A percentile compares a stretch with the other conserved stretches of the same genome.
These are phyloP conservation scores for Peronosclerospora sorghi DNA, from an alignment of 352 stramenopile genomes.

Conservation along the genomic window DNA sequence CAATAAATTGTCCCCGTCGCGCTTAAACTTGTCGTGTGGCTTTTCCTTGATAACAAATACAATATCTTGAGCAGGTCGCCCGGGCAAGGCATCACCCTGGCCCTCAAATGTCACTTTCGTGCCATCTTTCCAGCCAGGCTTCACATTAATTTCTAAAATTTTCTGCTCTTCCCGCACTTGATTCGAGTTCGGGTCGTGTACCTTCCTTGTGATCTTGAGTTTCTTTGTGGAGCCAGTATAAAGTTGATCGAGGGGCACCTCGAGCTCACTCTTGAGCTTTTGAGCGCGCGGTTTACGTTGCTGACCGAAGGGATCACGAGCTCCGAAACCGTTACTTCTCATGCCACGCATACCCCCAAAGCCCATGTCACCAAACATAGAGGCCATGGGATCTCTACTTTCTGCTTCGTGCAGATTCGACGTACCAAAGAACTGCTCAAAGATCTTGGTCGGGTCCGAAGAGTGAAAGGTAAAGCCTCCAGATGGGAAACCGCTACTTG, in stretches of 20 bases:
- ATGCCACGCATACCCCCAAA: constrained; percentile 44
- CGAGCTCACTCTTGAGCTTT: constrained; percentile 75
- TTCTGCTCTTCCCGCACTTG: constrained; percentile 91
- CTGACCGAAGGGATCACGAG: constrained; percentile 32
- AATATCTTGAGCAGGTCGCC: constrained; percentile 89
- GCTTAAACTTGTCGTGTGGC: constrained; percentile 86
- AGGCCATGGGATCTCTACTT: constrained; percentile 50
- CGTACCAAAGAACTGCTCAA: constrained; percentile 86
- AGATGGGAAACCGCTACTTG: constrained; percentile 48
- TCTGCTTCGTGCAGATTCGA: constrained; percentile 72
- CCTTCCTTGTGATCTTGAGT: constrained; percentile 93
- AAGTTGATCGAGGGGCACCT: constrained; percentile 87
- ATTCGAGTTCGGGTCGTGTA: constrained; percentile 58
- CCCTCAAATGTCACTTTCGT: constrained; percentile 95
- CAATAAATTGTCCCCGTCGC: constrained; percentile 91
- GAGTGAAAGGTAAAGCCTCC: constrained; percentile 64
- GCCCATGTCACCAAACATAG: constrained; percentile 53
- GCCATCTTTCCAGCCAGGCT: constrained; percentile 94
- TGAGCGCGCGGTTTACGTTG: constrained; percentile 25
- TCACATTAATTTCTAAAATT: constrained; percentile 92
- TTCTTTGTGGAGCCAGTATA: constrained; percentile 81
- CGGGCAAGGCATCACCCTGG: constrained; percentile 81
- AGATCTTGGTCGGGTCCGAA: constrained; percentile 79
- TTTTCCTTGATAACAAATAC: constrained; percentile 92
- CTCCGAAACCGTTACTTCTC: constrained; percentile 23